Evolutionary conservation across 2,329 filamentous ascomycete genomes (phyloP).

Genomic region (Aspergillus hiratsukae): DNA sequence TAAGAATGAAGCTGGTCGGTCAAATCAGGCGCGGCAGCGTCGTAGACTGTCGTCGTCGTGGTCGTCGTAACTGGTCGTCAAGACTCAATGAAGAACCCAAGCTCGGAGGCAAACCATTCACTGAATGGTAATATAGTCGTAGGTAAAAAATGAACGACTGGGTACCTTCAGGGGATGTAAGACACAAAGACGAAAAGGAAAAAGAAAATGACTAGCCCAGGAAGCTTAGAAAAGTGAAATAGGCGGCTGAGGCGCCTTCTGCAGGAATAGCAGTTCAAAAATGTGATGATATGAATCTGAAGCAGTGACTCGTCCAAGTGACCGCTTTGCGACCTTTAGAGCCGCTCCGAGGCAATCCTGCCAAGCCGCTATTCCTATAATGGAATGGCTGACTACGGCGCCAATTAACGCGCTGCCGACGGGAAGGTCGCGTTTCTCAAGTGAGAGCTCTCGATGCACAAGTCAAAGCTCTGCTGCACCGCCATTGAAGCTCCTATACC

Average conservation of each 20-base stretch:
- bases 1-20: slow-evolving; percentile 8
- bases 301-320: neutral
- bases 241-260: slow-evolving; percentile 7
- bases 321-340: slow-evolving; percentile 4
- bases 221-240: slow-evolving; percentile 6
- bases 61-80: slow-evolving; percentile 8
- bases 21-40: slow-evolving; percentile 1
- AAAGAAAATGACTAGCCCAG: slow-evolving; percentile 6
- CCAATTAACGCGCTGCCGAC: slow-evolving; percentile 34
- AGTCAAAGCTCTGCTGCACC: slow-evolving; percentile 13
- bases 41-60: slow-evolving; percentile 15
- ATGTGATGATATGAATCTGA: neutral
- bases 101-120: slow-evolving; percentile 14
- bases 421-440: slow-evolving; percentile 23
- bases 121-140: slow-evolving; percentile 10
- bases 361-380: slow-evolving; percentile 18
- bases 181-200: slow-evolving; percentile 13
- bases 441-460: slow-evolving; percentile 12
- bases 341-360: slow-evolving; percentile 1
- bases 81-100: slow-evolving; percentile 17
- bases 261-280: neutral
- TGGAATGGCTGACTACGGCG: slow-evolving; percentile 20
- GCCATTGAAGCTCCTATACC: neutral
- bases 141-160: slow-evolving; percentile 14
- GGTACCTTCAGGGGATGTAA: slow-evolving; percentile 16